Evolutionary conservation across 73 alveolate genomes (phyloP), one percentile per base, ranked within the genome.

Genomic region (Durusdinium trenchii): DNA sequence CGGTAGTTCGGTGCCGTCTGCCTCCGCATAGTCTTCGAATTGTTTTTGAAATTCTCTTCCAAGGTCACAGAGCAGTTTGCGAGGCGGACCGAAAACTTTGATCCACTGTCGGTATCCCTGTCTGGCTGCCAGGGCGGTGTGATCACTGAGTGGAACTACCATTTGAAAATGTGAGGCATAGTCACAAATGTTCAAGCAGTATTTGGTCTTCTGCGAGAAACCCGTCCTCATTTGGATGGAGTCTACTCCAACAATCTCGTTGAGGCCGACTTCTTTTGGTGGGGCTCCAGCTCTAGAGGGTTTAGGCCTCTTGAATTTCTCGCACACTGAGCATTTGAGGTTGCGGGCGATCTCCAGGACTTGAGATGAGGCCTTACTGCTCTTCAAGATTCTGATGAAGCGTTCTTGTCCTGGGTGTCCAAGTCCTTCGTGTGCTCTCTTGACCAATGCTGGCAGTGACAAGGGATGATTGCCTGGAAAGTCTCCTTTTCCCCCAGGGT

Each of bases 321-420:
- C 87, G 36, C 87, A 78, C 36, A 45, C 61, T 2, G 76, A 38
- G 54, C 54, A 54, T 38, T 3, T 14, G 40, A 50, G 73, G 38
- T 32, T n/a, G 51, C 48, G 46, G 75, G 93, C 93, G 50, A 47
- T 6, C 36, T 83, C 45, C 61, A 85, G 7, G 3, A 62, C 94
- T 36, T 52, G 81, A 6, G 51, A 30, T 6, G 81, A 18, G n/a
- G 94, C 94, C 78, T 38, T 35, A 28, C 46, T 47, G 23, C 16
- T 42, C 50, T 51, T 43, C 40, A 87, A 67, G 32, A 87, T 87
- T 0, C 95, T 28, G 1, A 69, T 50, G 28, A 87, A 40, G 0
- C 95, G 69, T 12, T 57, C 81, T 1, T 42, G 51, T n/a, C 57
- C 62, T 0, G 95, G 95, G 43, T 87, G 95, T 1, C 95, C 95